phyloP scores from a whole-genome alignment of 2,329 filamentous ascomycete species.

The Penicillium aurantiogriseum region DNA sequence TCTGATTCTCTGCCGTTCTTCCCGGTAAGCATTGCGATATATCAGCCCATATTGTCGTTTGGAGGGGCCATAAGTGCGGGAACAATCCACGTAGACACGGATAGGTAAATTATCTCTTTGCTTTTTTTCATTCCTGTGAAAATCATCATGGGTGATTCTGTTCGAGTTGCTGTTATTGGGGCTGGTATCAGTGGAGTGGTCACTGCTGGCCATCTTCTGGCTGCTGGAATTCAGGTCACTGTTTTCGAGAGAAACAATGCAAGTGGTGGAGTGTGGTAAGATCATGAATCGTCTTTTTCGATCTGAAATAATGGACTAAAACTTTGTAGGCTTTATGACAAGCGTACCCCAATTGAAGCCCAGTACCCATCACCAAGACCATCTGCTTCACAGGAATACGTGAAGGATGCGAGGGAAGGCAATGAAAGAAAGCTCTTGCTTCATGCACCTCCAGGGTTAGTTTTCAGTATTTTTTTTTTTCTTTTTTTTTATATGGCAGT shows the following conservation, averaged over 20 bases:
- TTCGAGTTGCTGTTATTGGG: constrained; percentile 49
- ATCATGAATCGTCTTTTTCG: not conserved
- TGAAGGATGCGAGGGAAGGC: constrained; percentile 17
- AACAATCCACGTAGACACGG: not conserved
- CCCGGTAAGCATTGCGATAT: constrained; percentile 17
- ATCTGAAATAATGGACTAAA: not conserved
- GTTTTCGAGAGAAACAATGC: constrained; percentile 55
- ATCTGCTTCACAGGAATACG: constrained; percentile 33
- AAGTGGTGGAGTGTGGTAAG: constrained; percentile 58
- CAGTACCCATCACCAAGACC: constrained; percentile 45
- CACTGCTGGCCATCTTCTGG: constrained; percentile 48
- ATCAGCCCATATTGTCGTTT: not conserved
- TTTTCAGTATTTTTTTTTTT: not conserved
- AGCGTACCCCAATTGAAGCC: constrained; percentile 49
- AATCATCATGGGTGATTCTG: constrained; percentile 22
- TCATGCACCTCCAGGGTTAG: constrained; percentile 53
- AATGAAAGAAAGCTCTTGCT: constrained; percentile 20
- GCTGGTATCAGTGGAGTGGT: constrained; percentile 54
- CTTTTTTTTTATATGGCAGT: not conserved
- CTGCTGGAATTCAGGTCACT: constrained; percentile 49
- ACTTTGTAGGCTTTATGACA: constrained; percentile 49
- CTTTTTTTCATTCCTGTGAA: not conserved
- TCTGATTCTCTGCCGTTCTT: not conserved
- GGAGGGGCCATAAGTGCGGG: constrained; percentile 3
- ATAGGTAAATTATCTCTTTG: not conserved